Base-by-base conservation (phyloP, 1,139 yeast species). In the Sugiyamaella pinicola region DNA sequence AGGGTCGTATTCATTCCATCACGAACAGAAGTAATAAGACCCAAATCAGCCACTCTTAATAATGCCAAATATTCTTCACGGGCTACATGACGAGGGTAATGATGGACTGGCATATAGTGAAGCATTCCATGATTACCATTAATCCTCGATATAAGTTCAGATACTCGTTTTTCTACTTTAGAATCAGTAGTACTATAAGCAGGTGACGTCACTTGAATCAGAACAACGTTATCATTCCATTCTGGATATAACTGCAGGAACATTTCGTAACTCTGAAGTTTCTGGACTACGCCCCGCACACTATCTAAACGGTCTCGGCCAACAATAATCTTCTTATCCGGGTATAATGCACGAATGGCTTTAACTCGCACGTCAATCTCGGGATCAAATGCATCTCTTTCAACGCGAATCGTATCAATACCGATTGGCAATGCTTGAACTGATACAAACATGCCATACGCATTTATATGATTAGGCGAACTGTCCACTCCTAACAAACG, bases 1-100 rank as follows among this genome's bases (percentile, higher is more conserved):
- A 96, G 87, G 0, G 98, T 93, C 10, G 97, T 90, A 71, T 90
- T 93, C 88, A 93, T 90, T 54, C 98, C 98, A 67, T 93, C 99
- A 67, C 99, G 82, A 28, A 91, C 85, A 2, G 96, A 85, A 0
- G 97, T 89, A 58, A 89, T 87, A 55, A 93, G 74, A 19, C 96
- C 93, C 60, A 93, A 74, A 67, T 93, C 98, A 0, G 98, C 98
- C 12, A 83, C 93, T 58, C 96, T 77, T 56, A 93, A 74, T 52
- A 95, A 73, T 0, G 98, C 96, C 58, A 87, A 76, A 68, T 93
- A 95, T 69, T 93, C 99, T 54, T 86, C 95, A 60, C 86, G 84
- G 33, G 86, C 91, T 59, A 93, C 81, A 64, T 95, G 82, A 80
- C 89, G 85, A 64, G 93, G 96, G 70, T 87, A 93, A 68, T 91